Base-by-base conservation (phyloP, 805 yeast genomes). In the Kuraishia borneana region DNA sequence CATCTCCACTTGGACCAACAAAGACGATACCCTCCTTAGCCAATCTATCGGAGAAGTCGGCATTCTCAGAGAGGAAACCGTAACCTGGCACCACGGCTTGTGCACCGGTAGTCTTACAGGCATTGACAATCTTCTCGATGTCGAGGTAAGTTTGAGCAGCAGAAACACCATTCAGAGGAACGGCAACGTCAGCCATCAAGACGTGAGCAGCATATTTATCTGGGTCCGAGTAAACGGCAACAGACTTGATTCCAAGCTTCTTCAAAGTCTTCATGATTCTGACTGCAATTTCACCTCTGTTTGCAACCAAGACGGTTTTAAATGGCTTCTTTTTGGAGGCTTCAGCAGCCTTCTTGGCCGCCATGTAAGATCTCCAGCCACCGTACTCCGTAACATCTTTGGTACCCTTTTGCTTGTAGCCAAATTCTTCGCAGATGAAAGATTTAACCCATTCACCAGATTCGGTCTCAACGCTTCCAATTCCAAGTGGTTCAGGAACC, bases 61-160 rank as follows among this genome's bases (percentile, higher is more conserved):
- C 96, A 55, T 89, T 89, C 59, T 89, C 98, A 13, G 96, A 84
- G 27, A 89, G 63, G 68, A 89, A 89, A 3, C 98, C 98, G 53
- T 92, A 89, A 39, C 98, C 98, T 5, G 98, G 98, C 42, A 92
- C 82, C 42, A 89, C 87, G n/a, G 96, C 97, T 53, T 92, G 83
- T 22, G 96, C 83, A 5, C 78, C 77, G 0, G 94, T 68, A 35
- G 69, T 66, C 53, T 83, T 83, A 33, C 96, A 95, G 6, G 95
- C 96, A 25, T 68, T 65, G 30, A 89, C 68, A 40, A 89, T 82
- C 61, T 89, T 87, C 27, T 88, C 94, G 42, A 81, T 73, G 45
- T 80, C 71, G 46, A 89, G 69, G 55, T 89, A 89, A 1, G 97
- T 87, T 54, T 89, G 94, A 17, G 95, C 87, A 14, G 96, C 94